Evolutionary conservation across 2,329 filamentous ascomycete genomes (phyloP).

Genomic region (Ascochyta viciae-villosae): DNA sequence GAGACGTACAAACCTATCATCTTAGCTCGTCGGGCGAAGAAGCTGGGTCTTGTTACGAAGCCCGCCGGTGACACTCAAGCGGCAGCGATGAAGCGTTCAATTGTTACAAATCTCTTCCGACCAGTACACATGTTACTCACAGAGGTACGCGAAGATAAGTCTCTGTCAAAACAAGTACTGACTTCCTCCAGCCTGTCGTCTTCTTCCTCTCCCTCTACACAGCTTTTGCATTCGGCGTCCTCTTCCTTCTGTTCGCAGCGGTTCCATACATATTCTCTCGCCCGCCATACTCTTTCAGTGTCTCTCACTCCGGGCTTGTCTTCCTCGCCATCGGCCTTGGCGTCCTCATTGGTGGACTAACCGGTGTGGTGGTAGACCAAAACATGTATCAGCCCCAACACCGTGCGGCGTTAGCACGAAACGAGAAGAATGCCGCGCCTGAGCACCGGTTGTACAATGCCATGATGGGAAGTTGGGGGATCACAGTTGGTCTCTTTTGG

Average conservation of each 20-base stretch:
- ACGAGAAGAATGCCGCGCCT: constrained; percentile 51
- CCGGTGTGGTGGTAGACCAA: constrained; percentile 46
- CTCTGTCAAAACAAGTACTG: background rate
- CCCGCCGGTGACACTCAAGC: background rate
- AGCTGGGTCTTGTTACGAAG: constrained; percentile 34
- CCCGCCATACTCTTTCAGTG: constrained; percentile 39
- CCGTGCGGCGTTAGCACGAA: constrained; percentile 33
- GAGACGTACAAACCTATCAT: constrained; percentile 65
- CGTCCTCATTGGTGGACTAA: constrained; percentile 34
- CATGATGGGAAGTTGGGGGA: constrained; percentile 63
- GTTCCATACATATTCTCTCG: constrained; percentile 44
- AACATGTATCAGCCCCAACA: constrained; percentile 47
- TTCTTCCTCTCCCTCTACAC: constrained; percentile 46
- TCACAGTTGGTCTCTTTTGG: constrained; percentile 65
- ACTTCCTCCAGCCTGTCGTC: constrained; percentile 37
- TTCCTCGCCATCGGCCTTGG: constrained; percentile 47
- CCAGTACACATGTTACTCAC: constrained; percentile 57
- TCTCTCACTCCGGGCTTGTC: constrained; percentile 39
- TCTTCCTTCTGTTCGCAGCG: constrained; percentile 48
- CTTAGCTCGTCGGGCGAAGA: constrained; percentile 48
- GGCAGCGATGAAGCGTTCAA: constrained; percentile 26
- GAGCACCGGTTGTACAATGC: constrained; percentile 66
- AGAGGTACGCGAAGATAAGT: constrained; percentile 27
- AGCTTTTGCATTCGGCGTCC: constrained; percentile 44
- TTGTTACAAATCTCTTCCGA: constrained; percentile 56